Conservation (phyloP, 2,329 filamentous ascomycete species). For the Penicillium corylophilum region DNA sequence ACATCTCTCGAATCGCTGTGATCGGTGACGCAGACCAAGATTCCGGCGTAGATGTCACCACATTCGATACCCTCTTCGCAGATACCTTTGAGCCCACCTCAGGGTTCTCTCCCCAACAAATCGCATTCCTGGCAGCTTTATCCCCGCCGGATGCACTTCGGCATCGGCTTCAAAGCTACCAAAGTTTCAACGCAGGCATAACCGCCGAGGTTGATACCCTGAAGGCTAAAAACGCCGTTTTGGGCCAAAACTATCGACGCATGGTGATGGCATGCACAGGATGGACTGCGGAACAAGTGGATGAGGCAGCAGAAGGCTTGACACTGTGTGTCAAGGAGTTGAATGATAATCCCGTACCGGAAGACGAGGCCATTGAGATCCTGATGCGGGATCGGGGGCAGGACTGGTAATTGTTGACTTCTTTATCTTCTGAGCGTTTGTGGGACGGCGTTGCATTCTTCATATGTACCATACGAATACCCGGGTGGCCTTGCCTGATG, state of each 20-base stretch:
- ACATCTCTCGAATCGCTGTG: conserved; percentile 45
- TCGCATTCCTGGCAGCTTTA: conserved; percentile 50
- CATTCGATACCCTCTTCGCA: conserved; percentile 39
- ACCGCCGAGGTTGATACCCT: conserved; percentile 67
- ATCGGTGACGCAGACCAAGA: conserved; percentile 52
- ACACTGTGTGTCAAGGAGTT: conserved; percentile 75
- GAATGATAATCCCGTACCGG: conserved; percentile 62
- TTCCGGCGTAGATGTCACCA: conserved; percentile 35
- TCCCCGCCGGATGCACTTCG: conserved; percentile 63
- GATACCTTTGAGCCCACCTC: conserved; percentile 42
- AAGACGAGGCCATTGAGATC: conserved; percentile 47
- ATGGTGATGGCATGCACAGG: conserved; percentile 85
- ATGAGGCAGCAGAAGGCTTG: conserved; percentile 74
- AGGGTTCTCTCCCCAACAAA: conserved; percentile 42
- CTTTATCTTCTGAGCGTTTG: conserved; percentile 20
- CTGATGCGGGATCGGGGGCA: conserved; percentile 47
- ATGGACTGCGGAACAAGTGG: conserved; percentile 74
- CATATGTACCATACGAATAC: conserved; percentile 23
- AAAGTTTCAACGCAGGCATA: conserved; percentile 65
- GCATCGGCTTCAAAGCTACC: conserved; percentile 69
- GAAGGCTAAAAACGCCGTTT: conserved; percentile 74
- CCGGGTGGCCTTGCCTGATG: conserved; percentile 20
- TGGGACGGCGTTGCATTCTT: conserved; percentile 19
- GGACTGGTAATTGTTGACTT: conserved; percentile 37
- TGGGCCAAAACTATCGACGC: conserved; percentile 83